Percentiles rank a stretch among this genome's conserved stretches.
phyloP scores from a whole-genome alignment of 768 basidiomycete genomes.

The Lentinula guzmanii region DNA sequence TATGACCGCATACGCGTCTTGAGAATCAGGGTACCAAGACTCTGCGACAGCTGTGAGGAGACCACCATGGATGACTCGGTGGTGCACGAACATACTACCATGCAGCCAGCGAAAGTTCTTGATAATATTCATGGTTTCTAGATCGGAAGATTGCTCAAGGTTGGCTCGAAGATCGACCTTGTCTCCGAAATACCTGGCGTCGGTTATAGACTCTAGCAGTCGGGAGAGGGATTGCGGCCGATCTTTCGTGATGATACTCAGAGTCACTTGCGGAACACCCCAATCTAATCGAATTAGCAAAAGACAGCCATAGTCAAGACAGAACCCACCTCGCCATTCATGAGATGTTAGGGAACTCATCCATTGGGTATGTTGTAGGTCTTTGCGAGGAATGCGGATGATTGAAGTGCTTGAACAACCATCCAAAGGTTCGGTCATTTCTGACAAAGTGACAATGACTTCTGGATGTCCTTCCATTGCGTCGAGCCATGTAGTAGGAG shows the following conservation, averaged over 20 bases:
- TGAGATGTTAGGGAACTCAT: slow-evolving; percentile 48
- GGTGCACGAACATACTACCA: slow-evolving; percentile 57
- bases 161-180: slow-evolving; percentile 58
- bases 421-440: slow-evolving; percentile 13
- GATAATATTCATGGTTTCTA: slow-evolving; percentile 48
- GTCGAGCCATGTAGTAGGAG: background rate
- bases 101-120: slow-evolving; percentile 52
- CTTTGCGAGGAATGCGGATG: slow-evolving; percentile 39
- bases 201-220: slow-evolving; percentile 54
- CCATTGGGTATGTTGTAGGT: slow-evolving; percentile 54
- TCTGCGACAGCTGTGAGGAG: slow-evolving; percentile 81
- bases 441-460: slow-evolving; percentile 10
- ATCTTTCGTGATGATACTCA: slow-evolving; percentile 74
- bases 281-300: slow-evolving; percentile 46
- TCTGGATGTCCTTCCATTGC: slow-evolving; percentile 6
- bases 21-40: slow-evolving; percentile 77
- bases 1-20: slow-evolving; percentile 72
- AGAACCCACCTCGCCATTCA: slow-evolving; percentile 45
- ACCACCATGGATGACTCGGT: slow-evolving; percentile 73
- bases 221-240: slow-evolving; percentile 67
- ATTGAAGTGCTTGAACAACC: slow-evolving; percentile 22
- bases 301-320: slow-evolving; percentile 11
- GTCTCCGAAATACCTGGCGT: slow-evolving; percentile 65
- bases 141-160: slow-evolving; percentile 69
- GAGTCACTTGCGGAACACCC: slow-evolving; percentile 61